Evolutionary conservation across 106 monocot genomes (phyloP).

Genomic region (Phalaenopsis equestris): DNA sequence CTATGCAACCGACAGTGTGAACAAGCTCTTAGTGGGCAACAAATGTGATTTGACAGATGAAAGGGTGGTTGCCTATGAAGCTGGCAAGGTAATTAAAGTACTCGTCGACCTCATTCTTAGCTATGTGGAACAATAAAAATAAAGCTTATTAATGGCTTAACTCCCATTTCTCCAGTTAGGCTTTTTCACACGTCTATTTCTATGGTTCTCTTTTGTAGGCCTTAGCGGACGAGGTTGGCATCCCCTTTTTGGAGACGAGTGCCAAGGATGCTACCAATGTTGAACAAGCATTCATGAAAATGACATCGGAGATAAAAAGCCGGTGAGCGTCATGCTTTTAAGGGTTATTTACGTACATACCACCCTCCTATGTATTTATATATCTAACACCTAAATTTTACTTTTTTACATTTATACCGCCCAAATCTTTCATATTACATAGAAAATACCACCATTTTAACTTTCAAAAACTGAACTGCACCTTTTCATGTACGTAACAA

Average conservation of each 20-base stretch:
- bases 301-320: constrained; percentile 51
- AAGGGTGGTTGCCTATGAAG: constrained; percentile 47
- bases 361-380: too few species aligned
- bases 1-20: constrained; percentile 56
- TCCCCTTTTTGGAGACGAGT: constrained; percentile 58
- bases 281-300: constrained; percentile 58
- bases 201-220: constrained; percentile 19
- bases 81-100: constrained; percentile 36
- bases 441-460: too few species aligned
- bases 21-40: constrained; percentile 59
- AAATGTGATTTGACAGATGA: constrained; percentile 47
- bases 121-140: background rate
- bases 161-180: background rate
- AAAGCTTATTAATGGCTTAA: background rate
- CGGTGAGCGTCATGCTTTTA: constrained; percentile 11
- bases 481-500: too few species aligned
- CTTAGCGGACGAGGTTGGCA: constrained; percentile 55
- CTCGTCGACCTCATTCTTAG: background rate
- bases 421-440: too few species aligned
- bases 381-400: too few species aligned
- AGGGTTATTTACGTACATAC: too few species aligned
- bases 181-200: background rate
- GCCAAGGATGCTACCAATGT: constrained; percentile 54
- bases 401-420: too few species aligned
- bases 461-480: too few species aligned